Percentiles rank a stretch among this genome's conserved stretches.
Conservation (phyloP, 176 grass and related monocot species). For the Hyparrhenia diplandra region DNA sequence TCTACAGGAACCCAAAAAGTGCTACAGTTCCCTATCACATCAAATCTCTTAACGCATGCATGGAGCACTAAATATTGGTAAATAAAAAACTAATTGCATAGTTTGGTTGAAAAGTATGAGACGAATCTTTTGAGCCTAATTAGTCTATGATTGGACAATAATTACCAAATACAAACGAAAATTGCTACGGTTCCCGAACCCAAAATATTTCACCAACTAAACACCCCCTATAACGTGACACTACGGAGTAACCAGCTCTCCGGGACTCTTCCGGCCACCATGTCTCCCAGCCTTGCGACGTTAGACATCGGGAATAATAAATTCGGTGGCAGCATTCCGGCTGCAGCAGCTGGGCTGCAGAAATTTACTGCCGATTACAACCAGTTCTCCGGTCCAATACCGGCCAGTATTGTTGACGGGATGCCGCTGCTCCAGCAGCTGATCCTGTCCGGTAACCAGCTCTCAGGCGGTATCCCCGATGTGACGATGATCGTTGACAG, state of each 20-base stretch:
- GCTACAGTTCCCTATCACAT: no score
- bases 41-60: no score
- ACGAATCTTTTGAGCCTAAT: no score
- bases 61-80: no score
- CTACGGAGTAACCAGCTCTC: slow-evolving; percentile 44
- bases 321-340: slow-evolving; percentile 50
- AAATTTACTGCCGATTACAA: slow-evolving; percentile 48
- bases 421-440: slow-evolving; percentile 38
- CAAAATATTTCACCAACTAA: no score
- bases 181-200: no score
- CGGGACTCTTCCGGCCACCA: slow-evolving; percentile 43
- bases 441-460: slow-evolving; percentile 42
- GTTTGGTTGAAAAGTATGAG: no score
- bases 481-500: slow-evolving; percentile 20
- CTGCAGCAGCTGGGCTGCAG: neutral
- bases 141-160: no score
- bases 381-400: slow-evolving; percentile 47
- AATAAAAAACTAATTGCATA: no score
- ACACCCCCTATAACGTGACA: neutral
- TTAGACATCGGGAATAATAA: slow-evolving; percentile 42
- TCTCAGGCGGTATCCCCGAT: slow-evolving; percentile 58
- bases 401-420: slow-evolving; percentile 20
- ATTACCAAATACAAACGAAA: no score
- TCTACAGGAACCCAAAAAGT: no score
- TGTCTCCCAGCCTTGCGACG: slow-evolving; percentile 26